Base-by-base conservation (phyloP, 202 grass and related monocot species). In the Bolboschoenoplectus hybrid region DNA sequence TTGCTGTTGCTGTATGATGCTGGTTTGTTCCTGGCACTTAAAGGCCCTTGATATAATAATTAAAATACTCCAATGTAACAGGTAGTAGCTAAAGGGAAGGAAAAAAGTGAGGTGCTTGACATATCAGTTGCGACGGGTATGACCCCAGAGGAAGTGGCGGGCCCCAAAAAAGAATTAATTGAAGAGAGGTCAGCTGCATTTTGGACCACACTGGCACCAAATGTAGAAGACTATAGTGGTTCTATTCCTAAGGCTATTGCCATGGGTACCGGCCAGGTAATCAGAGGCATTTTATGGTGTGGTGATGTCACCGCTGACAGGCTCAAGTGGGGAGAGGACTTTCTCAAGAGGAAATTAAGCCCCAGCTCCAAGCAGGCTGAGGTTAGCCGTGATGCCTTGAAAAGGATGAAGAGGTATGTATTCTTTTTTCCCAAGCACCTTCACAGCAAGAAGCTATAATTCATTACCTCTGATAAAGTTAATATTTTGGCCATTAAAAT, bases 171-270 rank as follows among this genome's bases (percentile, higher is more conserved):
- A 80, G 84, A 92, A 82, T 50, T 92, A 8, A 81, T 92, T 7
- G 93, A 99, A 91, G 81, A 92, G 85, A 84, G 85, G 19, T 91
- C 97, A 0, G 97, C 93, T 7, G 93, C 93, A 47, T 97, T 85
- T 60, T 98, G 96, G 97, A 96, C 97, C 0, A 94, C 93, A 1
- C 87, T 98, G 9, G 97, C 97, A 2, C 97, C 97, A 0, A 96
- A 98, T 50, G 96, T 98, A 13, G 97, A 99, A 63, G 97, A 99
- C 56, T 99, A 97, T 88, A 92, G 97, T 86, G 88, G 92, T 34
- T 87, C 87, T 5, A 89, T 91, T 58, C 92, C 97, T 14, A 82
- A 89, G 88, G 79, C 87, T 55, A 94, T 99, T 43, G 97, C 93
- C 9, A 84, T 17, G 52, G 92, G 97, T 16, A 96, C 97, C 1